phyloP scores from a whole-genome alignment of 768 basidiomycete species.

The Peribolospora baueri region DNA sequence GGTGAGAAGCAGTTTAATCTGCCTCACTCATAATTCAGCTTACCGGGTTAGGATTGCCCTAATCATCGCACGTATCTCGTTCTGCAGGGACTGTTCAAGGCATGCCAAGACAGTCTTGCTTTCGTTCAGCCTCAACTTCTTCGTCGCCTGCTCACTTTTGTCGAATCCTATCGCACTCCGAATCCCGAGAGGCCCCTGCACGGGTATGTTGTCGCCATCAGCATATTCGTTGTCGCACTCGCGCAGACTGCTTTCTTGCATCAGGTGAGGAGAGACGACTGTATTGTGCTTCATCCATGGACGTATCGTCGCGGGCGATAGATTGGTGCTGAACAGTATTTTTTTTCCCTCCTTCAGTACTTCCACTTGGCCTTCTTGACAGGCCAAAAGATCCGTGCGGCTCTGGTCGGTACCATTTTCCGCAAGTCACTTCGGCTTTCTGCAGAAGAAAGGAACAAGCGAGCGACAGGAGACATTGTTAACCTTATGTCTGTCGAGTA shows the following conservation, averaged over 20 bases:
- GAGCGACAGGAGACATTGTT: conserved; percentile 74
- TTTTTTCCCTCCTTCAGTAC: no score
- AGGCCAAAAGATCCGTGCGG: conserved; percentile 82
- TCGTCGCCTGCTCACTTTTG: conserved; percentile 51
- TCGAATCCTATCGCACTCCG: conserved; percentile 41
- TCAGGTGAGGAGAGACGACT: conserved; percentile 4
- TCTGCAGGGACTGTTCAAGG: conserved; percentile 30
- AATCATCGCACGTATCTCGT: neutral
- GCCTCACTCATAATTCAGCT: neutral
- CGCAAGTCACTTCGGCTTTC: conserved; percentile 62
- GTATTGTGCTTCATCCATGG: no score
- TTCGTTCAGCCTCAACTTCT: conserved; percentile 77
- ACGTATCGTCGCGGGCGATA: no score
- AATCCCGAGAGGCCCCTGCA: conserved; percentile 26
- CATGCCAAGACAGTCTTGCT: conserved; percentile 51
- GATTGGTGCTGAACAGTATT: no score
- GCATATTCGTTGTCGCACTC: conserved; percentile 65
- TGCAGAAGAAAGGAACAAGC: conserved; percentile 48
- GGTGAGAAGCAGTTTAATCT: conserved; percentile 15
- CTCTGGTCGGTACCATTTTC: conserved; percentile 65
- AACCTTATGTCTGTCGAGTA: conserved; percentile 71
- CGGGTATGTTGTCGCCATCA: conserved; percentile 48
- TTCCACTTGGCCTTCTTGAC: conserved; percentile 30
- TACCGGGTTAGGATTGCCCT: neutral
- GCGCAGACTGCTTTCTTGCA: conserved; percentile 36